phyloP scores from a whole-genome alignment of 176 grass and related monocot genomes.

The Sorghum bicolor region DNA sequence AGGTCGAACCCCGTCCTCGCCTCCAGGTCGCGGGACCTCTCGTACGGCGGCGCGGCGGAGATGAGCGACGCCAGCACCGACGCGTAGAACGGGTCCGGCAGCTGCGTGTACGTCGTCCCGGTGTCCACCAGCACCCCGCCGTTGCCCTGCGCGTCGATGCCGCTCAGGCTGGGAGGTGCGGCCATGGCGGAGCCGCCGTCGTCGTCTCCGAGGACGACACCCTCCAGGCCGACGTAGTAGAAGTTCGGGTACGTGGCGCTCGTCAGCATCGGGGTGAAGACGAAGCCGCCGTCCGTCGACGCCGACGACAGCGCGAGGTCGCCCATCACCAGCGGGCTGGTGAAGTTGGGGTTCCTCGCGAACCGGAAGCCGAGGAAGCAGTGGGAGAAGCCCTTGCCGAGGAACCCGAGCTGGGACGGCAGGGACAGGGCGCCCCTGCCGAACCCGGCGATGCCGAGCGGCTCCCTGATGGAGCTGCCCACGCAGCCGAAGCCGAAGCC shows the following conservation, averaged over 20 bases:
- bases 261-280: slow-evolving; percentile 51
- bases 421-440: slow-evolving; percentile 49
- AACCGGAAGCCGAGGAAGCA: slow-evolving; percentile 52
- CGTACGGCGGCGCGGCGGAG: neutral
- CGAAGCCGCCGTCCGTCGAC: neutral
- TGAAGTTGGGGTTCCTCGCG: slow-evolving; percentile 37
- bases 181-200: neutral
- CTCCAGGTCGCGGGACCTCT: neutral
- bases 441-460: slow-evolving; percentile 51
- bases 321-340: slow-evolving; percentile 48
- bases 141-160: slow-evolving; percentile 21
- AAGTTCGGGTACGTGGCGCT: slow-evolving; percentile 35
- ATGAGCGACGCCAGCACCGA: neutral
- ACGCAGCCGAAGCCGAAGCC: slow-evolving; percentile 48
- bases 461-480: slow-evolving; percentile 43
- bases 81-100: slow-evolving; percentile 40
- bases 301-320: slow-evolving; percentile 37
- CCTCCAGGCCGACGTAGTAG: slow-evolving; percentile 48
- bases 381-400: slow-evolving; percentile 48
- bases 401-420: slow-evolving; percentile 45
- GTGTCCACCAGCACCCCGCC: slow-evolving; percentile 46
- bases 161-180: neutral
- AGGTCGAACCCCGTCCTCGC: slow-evolving; percentile 9
- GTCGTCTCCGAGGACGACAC: neutral
- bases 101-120: slow-evolving; percentile 51